phyloP scores from a whole-genome alignment of 306 rosid genomes.

The Canavalia gladiata region DNA sequence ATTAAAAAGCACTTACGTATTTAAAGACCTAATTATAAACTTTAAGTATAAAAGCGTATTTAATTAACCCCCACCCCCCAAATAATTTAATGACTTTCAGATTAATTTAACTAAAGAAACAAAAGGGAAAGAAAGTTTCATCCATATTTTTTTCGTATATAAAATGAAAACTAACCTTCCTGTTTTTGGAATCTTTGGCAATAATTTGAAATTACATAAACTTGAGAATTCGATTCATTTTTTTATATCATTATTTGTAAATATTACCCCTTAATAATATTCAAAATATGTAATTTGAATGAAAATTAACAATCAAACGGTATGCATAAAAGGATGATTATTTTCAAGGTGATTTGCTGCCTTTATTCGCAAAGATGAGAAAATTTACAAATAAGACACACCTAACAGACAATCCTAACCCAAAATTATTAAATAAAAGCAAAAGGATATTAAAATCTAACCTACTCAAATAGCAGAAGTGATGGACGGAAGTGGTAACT shows the following conservation, averaged over 20 bases:
- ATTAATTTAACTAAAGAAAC: too few relatives aligned
- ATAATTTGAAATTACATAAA: background rate
- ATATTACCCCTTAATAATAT: background rate
- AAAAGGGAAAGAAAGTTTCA: too few relatives aligned
- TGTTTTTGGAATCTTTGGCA: too few relatives aligned
- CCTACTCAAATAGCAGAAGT: constrained; percentile 28
- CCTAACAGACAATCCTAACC: constrained; percentile 51
- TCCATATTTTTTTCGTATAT: too few relatives aligned
- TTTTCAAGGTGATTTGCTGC: constrained; percentile 54
- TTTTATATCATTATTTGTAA: background rate
- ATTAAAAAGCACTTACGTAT: too few relatives aligned
- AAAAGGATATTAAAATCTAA: background rate
- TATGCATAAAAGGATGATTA: constrained; percentile 4
- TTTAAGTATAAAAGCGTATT: too few relatives aligned
- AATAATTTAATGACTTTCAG: too few relatives aligned
- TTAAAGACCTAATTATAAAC: too few relatives aligned
- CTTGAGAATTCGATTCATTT: background rate
- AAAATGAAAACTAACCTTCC: too few relatives aligned
- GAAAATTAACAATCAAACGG: background rate
- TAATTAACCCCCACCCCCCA: too few relatives aligned
- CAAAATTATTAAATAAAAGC: constrained; percentile 30
- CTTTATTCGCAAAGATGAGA: constrained; percentile 56
- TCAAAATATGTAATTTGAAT: background rate
- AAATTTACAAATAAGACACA: constrained; percentile 49
- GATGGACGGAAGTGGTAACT: background rate